Evolutionary conservation across 2,329 filamentous ascomycete species (phyloP).

Genomic region (Sclerotinia trifoliorum): DNA sequence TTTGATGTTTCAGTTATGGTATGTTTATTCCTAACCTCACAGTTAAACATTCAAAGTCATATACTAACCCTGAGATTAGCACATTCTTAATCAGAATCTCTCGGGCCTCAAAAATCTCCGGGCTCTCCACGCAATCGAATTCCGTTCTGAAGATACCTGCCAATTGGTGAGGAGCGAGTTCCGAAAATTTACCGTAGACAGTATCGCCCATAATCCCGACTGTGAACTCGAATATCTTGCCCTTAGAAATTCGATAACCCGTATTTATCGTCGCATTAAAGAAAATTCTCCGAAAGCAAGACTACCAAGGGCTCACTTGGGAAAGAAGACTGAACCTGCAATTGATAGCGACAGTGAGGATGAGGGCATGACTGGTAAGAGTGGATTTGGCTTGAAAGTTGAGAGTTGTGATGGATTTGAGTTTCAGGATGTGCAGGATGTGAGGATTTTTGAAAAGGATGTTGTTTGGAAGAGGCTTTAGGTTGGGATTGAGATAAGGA

Average conservation of each 20-base stretch:
- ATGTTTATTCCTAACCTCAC: constrained; percentile 38
- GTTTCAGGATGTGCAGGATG: constrained; percentile 48
- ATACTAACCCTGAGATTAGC: constrained; percentile 43
- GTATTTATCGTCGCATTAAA: constrained; percentile 43
- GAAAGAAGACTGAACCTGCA: constrained; percentile 28
- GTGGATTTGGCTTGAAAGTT: constrained; percentile 35
- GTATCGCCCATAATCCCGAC: constrained; percentile 53
- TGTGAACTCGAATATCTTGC: constrained; percentile 60
- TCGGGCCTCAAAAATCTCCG: constrained; percentile 49
- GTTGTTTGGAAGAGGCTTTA: constrained; percentile 47
- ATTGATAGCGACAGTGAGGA: constrained; percentile 34
- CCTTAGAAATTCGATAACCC: constrained; percentile 51
- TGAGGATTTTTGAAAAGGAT: constrained; percentile 60
- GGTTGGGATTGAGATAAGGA: no score
- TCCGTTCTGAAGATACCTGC: constrained; percentile 56
- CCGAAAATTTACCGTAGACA: constrained; percentile 58
- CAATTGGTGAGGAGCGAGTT: constrained; percentile 54
- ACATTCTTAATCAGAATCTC: constrained; percentile 56
- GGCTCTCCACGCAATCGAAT: constrained; percentile 55
- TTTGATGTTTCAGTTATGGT: constrained; percentile 56
- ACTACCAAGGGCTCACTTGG: not conserved
- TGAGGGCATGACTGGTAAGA: constrained; percentile 27
- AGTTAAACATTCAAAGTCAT: not conserved
- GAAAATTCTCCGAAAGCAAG: no score
- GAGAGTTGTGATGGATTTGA: constrained; percentile 43